A percentile compares a stretch with the other conserved stretches of the same genome.
These are phyloP conservation scores for Conoideocrella luteorostrata DNA, from an alignment of 2,329 filamentous ascomycete species.

Conservation along the genomic window DNA sequence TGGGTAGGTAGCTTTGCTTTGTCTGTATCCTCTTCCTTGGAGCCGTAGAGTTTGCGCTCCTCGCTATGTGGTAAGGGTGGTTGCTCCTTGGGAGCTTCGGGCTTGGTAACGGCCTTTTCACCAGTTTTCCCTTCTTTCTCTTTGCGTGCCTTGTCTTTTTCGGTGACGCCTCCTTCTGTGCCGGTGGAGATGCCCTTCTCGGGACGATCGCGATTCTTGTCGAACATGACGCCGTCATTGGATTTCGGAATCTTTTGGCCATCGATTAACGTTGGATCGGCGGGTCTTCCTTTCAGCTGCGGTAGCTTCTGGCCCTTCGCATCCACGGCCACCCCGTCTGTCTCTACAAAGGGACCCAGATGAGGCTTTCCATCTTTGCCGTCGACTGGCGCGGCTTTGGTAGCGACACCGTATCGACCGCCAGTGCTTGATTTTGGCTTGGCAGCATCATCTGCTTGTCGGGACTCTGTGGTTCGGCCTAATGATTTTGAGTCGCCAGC, in stretches of 20 bases:
- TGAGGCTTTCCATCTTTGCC: conserved; percentile 92
- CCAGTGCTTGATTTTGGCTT: conserved; percentile 22
- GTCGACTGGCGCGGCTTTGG: conserved; percentile 81
- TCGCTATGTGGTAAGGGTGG: conserved; percentile 78
- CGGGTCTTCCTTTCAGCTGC: conserved; percentile 41
- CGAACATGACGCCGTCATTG: conserved; percentile 88
- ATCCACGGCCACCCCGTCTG: conserved; percentile 28
- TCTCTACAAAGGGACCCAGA: conserved; percentile 71
- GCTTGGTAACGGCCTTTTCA: conserved; percentile 64
- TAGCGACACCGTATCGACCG: conserved; percentile 32
- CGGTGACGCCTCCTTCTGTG: conserved; percentile 81
- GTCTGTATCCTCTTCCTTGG: conserved; percentile 34
- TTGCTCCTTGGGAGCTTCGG: conserved; percentile 77
- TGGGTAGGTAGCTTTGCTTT: conserved; percentile 37
- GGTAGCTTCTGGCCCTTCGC: conserved; percentile 34
- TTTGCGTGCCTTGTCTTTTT: conserved; percentile 73
- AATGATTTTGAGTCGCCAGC: conserved; percentile 16
- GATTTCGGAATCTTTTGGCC: conserved; percentile 56
- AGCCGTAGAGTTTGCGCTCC: conserved; percentile 56
- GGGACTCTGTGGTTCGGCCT: conserved; percentile 14
- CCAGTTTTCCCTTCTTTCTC: conserved; percentile 59
- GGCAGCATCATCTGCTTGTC: conserved; percentile 20
- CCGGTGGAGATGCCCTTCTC: conserved; percentile 76
- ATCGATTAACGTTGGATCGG: conserved; percentile 47
- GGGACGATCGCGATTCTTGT: conserved; percentile 66